phyloP scores from a whole-genome alignment of 2,329 filamentous ascomycete genomes.

The Nothophaeocryptopus gaeumannii region DNA sequence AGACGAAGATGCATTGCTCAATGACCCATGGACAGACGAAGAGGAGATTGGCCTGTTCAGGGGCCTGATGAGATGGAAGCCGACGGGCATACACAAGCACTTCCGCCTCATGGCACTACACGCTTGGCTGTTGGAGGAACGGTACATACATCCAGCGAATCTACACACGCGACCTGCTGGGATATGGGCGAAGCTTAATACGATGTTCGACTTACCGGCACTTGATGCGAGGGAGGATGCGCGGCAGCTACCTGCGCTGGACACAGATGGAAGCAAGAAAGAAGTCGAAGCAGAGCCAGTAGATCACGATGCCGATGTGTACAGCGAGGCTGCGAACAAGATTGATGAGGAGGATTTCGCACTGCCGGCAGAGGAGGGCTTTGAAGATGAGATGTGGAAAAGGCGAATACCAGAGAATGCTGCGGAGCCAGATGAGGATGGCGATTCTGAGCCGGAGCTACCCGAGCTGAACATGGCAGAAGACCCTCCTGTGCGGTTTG shows the following conservation, averaged over 20 bases:
- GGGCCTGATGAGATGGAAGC: conserved; percentile 89
- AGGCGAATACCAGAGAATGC: conserved; percentile 29
- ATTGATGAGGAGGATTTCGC: conserved; percentile 42
- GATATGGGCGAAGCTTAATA: conserved; percentile 84
- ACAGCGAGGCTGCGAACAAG: conserved; percentile 35
- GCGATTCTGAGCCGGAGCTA: conserved; percentile 28
- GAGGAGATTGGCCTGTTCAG: conserved; percentile 92
- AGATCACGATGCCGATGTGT: conserved; percentile 38
- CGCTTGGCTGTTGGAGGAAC: conserved; percentile 32
- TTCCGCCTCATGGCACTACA: conserved; percentile 83
- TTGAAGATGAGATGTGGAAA: conserved; percentile 45
- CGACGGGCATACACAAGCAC: conserved; percentile 94
- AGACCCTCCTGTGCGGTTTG: conserved; percentile 33
- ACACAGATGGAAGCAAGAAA: conserved; percentile 35
- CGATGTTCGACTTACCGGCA: conserved; percentile 78
- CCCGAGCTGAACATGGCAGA: conserved; percentile 33
- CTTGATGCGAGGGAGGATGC: conserved; percentile 78
- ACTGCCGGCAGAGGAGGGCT: conserved; percentile 40
- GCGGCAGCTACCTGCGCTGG: conserved; percentile 51
- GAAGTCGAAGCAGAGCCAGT: conserved; percentile 41
- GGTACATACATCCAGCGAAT: conserved; percentile 34
- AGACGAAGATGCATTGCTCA: conserved; percentile 48
- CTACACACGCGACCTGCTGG: conserved; percentile 80
- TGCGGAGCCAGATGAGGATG: conserved; percentile 13
- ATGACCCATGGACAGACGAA: conserved; percentile 89